Evolutionary conservation across 2,329 filamentous ascomycete genomes (phyloP).

Genomic region (Amphichorda felina): DNA sequence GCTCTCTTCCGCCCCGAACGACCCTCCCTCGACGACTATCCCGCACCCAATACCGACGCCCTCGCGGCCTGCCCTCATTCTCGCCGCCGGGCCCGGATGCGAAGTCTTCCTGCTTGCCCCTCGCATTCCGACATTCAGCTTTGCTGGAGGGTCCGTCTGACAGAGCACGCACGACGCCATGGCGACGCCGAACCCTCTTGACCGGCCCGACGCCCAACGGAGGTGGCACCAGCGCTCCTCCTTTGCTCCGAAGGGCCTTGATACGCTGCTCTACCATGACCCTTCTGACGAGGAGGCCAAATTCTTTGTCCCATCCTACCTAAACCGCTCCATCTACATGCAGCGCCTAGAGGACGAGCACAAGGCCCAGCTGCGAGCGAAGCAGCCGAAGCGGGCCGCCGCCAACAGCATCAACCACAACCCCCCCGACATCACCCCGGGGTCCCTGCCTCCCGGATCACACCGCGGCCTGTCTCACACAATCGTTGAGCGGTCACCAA

Average conservation of each 20-base stretch:
- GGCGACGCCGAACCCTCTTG: too few species aligned
- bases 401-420: slow-evolving; percentile 27
- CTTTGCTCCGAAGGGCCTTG: background rate
- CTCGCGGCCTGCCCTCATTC: too few species aligned
- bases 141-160: too few species aligned
- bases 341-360: slow-evolving; percentile 62
- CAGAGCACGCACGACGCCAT: too few species aligned
- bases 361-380: slow-evolving; percentile 42
- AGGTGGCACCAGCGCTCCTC: too few species aligned
- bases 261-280: slow-evolving; percentile 5
- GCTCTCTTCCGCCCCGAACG: too few species aligned
- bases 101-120: too few species aligned
- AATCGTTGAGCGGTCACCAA: slow-evolving; percentile 66
- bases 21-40: too few species aligned
- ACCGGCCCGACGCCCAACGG: too few species aligned
- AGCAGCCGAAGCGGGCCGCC: slow-evolving; percentile 27
- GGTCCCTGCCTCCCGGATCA: slow-evolving; percentile 28
- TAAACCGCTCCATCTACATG: slow-evolving; percentile 67
- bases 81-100: too few species aligned
- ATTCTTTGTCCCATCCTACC: slow-evolving; percentile 80
- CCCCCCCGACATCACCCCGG: slow-evolving; percentile 30
- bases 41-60: too few species aligned
- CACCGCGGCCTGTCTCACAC: slow-evolving; percentile 76
- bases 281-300: slow-evolving; percentile 18
- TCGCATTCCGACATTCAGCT: too few species aligned